Conservation (phyloP, 2,329 filamentous ascomycete genomes). For the Nemania sp. region DNA sequence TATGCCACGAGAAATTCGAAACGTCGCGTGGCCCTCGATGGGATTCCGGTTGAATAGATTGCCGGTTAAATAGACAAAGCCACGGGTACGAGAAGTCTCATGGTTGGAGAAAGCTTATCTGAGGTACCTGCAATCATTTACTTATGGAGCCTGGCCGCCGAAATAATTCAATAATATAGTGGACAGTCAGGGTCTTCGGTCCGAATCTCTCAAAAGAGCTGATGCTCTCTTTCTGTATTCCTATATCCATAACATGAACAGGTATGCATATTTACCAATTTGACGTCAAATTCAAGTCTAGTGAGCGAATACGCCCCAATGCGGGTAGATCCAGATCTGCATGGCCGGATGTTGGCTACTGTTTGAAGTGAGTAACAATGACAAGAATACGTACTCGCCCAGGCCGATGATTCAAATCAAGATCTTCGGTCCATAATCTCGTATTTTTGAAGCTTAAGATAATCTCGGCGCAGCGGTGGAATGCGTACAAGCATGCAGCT, state of each 20-base stretch:
- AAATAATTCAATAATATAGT: conserved; percentile 5
- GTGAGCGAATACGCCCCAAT: background rate
- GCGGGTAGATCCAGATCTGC: background rate
- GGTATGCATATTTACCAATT: background rate
- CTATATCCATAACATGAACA: background rate
- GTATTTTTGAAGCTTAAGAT: conserved; percentile 7
- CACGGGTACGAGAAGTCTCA: conserved; percentile 2
- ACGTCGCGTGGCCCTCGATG: conserved; percentile 4
- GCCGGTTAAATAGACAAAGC: conserved; percentile 20
- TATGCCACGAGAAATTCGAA: conserved; percentile 10
- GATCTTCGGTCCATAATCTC: background rate
- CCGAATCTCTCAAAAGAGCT: conserved; percentile 27
- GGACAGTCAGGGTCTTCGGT: conserved; percentile 26
- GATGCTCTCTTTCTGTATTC: too few relatives aligned
- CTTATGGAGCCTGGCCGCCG: background rate
- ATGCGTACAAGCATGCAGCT: background rate
- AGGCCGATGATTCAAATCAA: background rate
- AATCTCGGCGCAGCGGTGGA: background rate
- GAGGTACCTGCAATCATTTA: too few relatives aligned
- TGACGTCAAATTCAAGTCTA: background rate
- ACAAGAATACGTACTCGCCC: too few relatives aligned
- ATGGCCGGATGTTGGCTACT: background rate
- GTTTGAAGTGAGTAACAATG: background rate
- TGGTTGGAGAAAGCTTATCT: background rate
- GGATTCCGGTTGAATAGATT: conserved; percentile 13